A percentile compares a stretch with the other conserved stretches of the same genome.
Evolutionary conservation across 371 early-diverging fungal species (phyloP).

Genomic region (Mucor plumbeus): DNA sequence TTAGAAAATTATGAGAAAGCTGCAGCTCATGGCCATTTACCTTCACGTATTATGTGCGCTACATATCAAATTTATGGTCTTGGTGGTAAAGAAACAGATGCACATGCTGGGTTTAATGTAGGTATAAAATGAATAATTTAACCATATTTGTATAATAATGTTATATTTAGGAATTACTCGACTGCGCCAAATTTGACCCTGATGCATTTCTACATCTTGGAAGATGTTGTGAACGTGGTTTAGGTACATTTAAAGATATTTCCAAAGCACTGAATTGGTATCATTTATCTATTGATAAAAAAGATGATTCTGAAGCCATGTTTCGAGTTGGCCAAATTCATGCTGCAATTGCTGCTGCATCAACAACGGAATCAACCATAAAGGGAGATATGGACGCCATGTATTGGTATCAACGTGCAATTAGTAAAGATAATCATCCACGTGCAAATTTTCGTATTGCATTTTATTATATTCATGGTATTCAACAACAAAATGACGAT

Average conservation of each 20-base stretch:
- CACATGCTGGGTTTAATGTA: constrained; percentile 39
- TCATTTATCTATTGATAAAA: constrained; percentile 33
- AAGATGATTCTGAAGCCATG: constrained; percentile 45
- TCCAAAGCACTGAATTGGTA: constrained; percentile 42
- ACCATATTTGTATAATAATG: neutral
- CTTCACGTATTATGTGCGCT: constrained; percentile 48
- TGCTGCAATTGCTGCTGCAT: constrained; percentile 11
- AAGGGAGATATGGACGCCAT: constrained; percentile 29
- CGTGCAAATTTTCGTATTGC: constrained; percentile 39
- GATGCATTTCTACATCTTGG: constrained; percentile 42
- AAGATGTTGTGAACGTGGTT: constrained; percentile 47
- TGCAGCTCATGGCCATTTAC: constrained; percentile 37
- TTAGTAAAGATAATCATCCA: constrained; percentile 34
- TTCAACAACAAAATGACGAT: constrained; percentile 4
- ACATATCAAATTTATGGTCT: constrained; percentile 41
- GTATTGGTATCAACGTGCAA: constrained; percentile 44
- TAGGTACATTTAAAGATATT: constrained; percentile 50
- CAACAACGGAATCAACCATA: neutral
- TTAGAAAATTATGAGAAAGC: constrained; percentile 45
- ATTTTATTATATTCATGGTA: constrained; percentile 37
- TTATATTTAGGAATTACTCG: constrained; percentile 37
- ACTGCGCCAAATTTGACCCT: constrained; percentile 34
- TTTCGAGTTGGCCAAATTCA: constrained; percentile 44
- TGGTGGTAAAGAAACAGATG: constrained; percentile 38
- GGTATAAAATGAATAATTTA: neutral